Percentiles rank a stretch among this genome's conserved stretches.
phyloP scores from a whole-genome alignment of 2,329 filamentous ascomycete genomes.

The Fusarium avenaceum region DNA sequence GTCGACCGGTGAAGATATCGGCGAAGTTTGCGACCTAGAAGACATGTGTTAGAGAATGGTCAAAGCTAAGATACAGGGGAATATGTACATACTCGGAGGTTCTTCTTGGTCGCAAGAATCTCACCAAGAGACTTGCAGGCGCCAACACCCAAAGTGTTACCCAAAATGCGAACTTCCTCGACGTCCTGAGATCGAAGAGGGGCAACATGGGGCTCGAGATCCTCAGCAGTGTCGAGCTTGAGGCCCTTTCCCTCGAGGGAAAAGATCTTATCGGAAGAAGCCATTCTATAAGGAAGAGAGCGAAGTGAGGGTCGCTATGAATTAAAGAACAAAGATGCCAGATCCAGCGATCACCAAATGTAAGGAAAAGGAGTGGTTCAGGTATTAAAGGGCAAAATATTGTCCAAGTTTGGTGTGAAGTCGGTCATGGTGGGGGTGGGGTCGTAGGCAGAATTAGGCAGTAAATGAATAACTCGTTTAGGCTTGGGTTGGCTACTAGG shows the following conservation, averaged over 20 bases:
- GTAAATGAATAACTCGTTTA: constrained; percentile 22
- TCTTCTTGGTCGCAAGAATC: constrained; percentile 86
- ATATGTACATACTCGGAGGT: constrained; percentile 71
- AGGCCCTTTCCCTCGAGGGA: constrained; percentile 92
- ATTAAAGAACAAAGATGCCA: constrained; percentile 21
- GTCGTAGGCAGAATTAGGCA: constrained; percentile 40
- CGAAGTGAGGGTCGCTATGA: constrained; percentile 16
- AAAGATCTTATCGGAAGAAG: constrained; percentile 73
- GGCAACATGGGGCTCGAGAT: constrained; percentile 87
- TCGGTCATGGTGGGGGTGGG: constrained; percentile 49
- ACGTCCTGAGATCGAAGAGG: constrained; percentile 80
- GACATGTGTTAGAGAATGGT: constrained; percentile 7
- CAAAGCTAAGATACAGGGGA: background rate
- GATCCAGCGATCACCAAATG: constrained; percentile 23
- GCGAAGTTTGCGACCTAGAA: constrained; percentile 85
- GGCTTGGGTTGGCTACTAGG: constrained; percentile 18
- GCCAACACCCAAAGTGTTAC: constrained; percentile 92
- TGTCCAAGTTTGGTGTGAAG: constrained; percentile 41
- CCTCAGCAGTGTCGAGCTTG: constrained; percentile 89
- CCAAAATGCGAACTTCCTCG: constrained; percentile 87
- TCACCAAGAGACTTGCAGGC: constrained; percentile 89
- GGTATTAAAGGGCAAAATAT: constrained; percentile 35
- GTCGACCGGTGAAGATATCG: constrained; percentile 96
- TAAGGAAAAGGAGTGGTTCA: constrained; percentile 28
- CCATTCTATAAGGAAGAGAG: constrained; percentile 47